Base-by-base conservation (phyloP, 768 basidiomycete genomes). In the Kwoniella dendrophila region DNA sequence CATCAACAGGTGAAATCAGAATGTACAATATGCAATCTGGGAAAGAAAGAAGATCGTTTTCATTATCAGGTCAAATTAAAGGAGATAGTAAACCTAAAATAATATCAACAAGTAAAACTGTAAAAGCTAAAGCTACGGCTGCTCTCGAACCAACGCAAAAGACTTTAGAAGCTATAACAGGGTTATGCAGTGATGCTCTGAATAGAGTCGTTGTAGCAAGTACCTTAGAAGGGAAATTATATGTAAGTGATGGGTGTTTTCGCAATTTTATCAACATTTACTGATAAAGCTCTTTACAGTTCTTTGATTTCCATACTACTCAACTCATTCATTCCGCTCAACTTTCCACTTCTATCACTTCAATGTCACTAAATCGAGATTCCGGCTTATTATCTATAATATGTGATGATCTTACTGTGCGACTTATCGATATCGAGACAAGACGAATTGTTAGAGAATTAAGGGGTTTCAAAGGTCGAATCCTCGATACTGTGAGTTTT, bases 1-100 rank as follows among this genome's bases (percentile, higher is more conserved):
- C 89, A 1, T 90, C 90, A 1, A 87, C 85, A 0, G 83, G 83
- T 26, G 68, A 78, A 43, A 88, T 98, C 38, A 79, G 86, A 60
- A 88, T 94, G 88, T 98, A 92, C 89, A 99, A 97, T 75, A 86
- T 99, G 87, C 95, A 99, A 78, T 92, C 90, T 3, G 96, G 96
- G 1, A 84, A 93, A 60, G 85, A 85, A 69, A 84, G 95, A 45
- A 90, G 89, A 79, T 83, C 84, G 1, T 97, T 90, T 76, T 81
- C 83, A 63, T 72, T 95, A 3, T 66, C 54, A 20, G 77, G 77
- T 14, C 32, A 60, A 0, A 56, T 67, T 26, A 61, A 60, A 3
- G 74, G 74, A 3, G 66, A 70, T 34, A 69, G 43, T 75, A 80
- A 61, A 57, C 62, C 73, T 2, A 60, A 63, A 32, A 75, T 70